Conservation (phyloP, 441 rosid genomes). For the Adansonia gregorii region DNA sequence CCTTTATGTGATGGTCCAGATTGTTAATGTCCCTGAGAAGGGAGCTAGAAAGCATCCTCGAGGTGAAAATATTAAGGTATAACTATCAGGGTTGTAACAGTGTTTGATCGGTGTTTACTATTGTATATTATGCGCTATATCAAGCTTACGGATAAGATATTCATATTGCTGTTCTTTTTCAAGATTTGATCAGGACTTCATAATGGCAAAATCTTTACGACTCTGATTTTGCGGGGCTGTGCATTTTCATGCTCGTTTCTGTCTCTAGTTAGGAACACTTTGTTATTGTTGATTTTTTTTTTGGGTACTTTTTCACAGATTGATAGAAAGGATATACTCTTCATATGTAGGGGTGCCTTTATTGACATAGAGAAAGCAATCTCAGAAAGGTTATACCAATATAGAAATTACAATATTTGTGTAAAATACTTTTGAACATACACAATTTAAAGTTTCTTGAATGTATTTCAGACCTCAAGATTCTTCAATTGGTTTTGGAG, state of each 20-base stretch:
- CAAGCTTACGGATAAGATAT: not conserved
- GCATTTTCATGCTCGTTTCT: not conserved
- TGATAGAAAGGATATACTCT: constrained; percentile 97
- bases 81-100: not conserved
- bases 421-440: not conserved
- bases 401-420: not conserved
- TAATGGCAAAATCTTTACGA: constrained; percentile 11
- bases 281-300: not conserved
- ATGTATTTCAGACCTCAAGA: constrained; percentile 78
- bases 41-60: constrained; percentile 99
- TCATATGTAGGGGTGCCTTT: constrained; percentile 96
- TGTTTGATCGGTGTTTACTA: not conserved
- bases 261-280: not conserved
- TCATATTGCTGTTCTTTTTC: constrained; percentile 12
- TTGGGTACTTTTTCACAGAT: constrained; percentile 53
- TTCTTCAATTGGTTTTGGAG: constrained; percentile 97
- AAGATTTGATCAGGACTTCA: constrained; percentile 16
- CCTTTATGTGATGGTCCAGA: constrained; percentile 47
- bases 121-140: not conserved
- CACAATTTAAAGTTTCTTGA: constrained; percentile 25
- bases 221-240: constrained; percentile 13
- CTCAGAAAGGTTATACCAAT: constrained; percentile 76
- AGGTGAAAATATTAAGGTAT: constrained; percentile 99
- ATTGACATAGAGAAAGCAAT: constrained; percentile 95
- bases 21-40: constrained; percentile 97